Conservation (phyloP, 179 eudicot species). For the Actinidia polygama region DNA sequence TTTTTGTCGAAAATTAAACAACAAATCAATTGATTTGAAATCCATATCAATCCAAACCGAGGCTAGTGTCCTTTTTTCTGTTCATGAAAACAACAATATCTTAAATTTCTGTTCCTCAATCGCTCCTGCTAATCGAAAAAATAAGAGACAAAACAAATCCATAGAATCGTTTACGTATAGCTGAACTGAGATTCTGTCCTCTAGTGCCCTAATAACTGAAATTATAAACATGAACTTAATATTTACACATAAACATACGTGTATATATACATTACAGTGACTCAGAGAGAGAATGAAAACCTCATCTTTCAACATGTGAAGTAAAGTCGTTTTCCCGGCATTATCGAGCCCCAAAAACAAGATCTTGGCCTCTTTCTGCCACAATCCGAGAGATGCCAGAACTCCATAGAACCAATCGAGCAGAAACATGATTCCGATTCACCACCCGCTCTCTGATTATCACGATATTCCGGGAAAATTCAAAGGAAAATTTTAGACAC, state of each 20-base stretch:
- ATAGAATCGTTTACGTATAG: not conserved
- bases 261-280: not conserved
- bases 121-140: not conserved
- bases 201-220: not conserved
- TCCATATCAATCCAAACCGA: no score
- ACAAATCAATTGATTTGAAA: not conserved
- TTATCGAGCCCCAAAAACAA: slow-evolving; percentile 80
- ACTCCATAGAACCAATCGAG: slow-evolving; percentile 75
- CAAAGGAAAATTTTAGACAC: not conserved
- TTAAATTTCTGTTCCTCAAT: not conserved
- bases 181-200: not conserved
- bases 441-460: no score
- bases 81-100: not conserved
- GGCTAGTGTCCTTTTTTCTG: no score
- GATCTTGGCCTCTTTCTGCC: slow-evolving; percentile 80
- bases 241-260: not conserved
- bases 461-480: not conserved
- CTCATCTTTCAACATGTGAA: slow-evolving; percentile 63
- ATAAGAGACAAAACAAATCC: not conserved
- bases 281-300: not conserved
- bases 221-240: not conserved
- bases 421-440: slow-evolving; percentile 42
- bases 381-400: slow-evolving; percentile 60
- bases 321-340: slow-evolving; percentile 74
- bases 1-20: not conserved